phyloP scores from a whole-genome alignment of 169 alveolate species.

The Eimeria maxima region DNA sequence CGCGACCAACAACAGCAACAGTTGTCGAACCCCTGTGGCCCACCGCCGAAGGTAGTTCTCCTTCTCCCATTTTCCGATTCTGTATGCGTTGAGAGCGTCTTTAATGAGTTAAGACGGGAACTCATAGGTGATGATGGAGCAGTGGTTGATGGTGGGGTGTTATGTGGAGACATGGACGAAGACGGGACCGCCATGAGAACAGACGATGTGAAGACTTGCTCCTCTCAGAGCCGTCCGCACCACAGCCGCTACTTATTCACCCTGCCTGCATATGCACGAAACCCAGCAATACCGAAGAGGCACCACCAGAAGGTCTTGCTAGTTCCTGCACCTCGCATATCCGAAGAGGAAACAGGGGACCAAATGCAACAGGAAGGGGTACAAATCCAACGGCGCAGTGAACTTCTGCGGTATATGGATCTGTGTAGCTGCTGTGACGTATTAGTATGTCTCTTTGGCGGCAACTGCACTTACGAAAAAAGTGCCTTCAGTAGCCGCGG shows the following conservation, averaged over 20 bases:
- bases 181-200: background rate
- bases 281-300: slow-evolving; percentile 67
- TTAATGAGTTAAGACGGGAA: background rate
- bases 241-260: slow-evolving; percentile 40
- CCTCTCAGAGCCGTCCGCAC: background rate
- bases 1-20: slow-evolving; percentile 44
- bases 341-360: background rate
- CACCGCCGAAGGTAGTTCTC: slow-evolving; percentile 67
- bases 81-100: background rate
- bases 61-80: slow-evolving; percentile 63
- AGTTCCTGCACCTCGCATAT: slow-evolving; percentile 77
- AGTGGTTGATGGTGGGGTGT: background rate
- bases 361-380: slow-evolving; percentile 32
- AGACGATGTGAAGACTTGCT: background rate
- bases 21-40: slow-evolving; percentile 4
- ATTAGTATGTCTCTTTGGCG: slow-evolving; percentile 76
- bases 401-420: slow-evolving; percentile 60
- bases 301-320: slow-evolving; percentile 71
- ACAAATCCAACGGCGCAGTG: slow-evolving; percentile 31
- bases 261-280: slow-evolving; percentile 78
- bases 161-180: slow-evolving; percentile 6
- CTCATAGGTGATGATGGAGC: background rate
- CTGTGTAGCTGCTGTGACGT: slow-evolving; percentile 82
- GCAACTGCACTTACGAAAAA: slow-evolving; percentile 73
- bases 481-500: slow-evolving; percentile 82